These are phyloP conservation scores for Dicorynia guianensis DNA, from an alignment of 306 rosid genomes.

Conservation along the genomic window DNA sequence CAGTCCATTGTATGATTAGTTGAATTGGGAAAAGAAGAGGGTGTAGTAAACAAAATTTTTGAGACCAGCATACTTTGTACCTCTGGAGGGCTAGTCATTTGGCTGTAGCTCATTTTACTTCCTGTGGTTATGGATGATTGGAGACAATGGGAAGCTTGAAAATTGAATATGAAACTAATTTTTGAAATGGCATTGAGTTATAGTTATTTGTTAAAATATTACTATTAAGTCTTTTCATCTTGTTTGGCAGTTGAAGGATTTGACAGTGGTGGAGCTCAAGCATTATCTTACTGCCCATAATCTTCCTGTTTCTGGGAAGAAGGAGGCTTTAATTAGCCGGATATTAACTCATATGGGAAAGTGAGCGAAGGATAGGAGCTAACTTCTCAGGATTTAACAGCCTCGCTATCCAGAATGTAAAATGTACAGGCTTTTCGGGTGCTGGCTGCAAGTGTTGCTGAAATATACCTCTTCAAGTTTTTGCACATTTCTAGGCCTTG, in stretches of 20 bases:
- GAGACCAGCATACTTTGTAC: background rate
- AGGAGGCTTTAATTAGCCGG: constrained; percentile 79
- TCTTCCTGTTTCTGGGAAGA: constrained; percentile 91
- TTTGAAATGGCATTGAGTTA: background rate
- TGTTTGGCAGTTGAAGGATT: constrained; percentile 85
- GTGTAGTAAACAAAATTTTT: constrained; percentile 15
- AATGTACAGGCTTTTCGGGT: background rate
- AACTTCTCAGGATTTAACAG: constrained; percentile 24
- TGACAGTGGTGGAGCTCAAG: constrained; percentile 78
- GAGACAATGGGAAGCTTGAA: background rate
- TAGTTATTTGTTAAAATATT: background rate
- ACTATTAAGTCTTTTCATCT: constrained; percentile 10
- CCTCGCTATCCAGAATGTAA: constrained; percentile 26
- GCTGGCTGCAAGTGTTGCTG: background rate
- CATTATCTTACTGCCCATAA: constrained; percentile 72
- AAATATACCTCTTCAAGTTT: constrained; percentile 23
- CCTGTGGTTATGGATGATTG: background rate
- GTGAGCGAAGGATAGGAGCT: constrained; percentile 38
- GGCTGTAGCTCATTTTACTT: background rate
- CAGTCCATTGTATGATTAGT: constrained; percentile 12
- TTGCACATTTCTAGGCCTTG: constrained; percentile 6
- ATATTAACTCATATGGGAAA: constrained; percentile 86
- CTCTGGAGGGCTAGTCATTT: constrained; percentile 6
- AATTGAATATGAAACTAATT: background rate
- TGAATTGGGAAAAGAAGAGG: constrained; percentile 30